Conservation (phyloP, 495 filamentous ascomycete species). For the Neurospora discreta region DNA sequence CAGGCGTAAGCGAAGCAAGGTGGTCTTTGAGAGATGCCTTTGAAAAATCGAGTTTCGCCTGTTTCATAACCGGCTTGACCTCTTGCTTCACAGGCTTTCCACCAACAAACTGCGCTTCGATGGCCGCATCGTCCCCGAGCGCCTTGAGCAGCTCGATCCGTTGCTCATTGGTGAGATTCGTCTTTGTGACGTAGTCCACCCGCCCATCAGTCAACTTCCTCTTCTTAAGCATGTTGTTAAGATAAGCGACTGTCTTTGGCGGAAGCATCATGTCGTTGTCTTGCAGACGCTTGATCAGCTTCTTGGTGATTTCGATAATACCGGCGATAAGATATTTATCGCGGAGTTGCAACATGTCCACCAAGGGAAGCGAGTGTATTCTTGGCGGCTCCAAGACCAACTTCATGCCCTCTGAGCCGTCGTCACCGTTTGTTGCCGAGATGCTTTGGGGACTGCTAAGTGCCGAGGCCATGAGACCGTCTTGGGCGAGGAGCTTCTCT, state of each 20-base stretch:
- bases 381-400: slow-evolving; percentile 51
- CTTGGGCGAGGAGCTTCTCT: slow-evolving; percentile 71
- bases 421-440: slow-evolving; percentile 28
- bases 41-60: slow-evolving; percentile 54
- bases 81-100: slow-evolving; percentile 43
- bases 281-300: slow-evolving; percentile 62
- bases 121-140: slow-evolving; percentile 59
- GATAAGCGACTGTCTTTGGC: slow-evolving; percentile 48
- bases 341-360: slow-evolving; percentile 73
- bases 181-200: slow-evolving; percentile 45
- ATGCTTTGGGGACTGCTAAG: slow-evolving; percentile 32
- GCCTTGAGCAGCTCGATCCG: slow-evolving; percentile 73
- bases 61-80: slow-evolving; percentile 38
- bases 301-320: slow-evolving; percentile 50
- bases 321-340: slow-evolving; percentile 72
- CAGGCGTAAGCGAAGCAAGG: slow-evolving; percentile 24
- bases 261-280: slow-evolving; percentile 59
- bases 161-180: slow-evolving; percentile 63
- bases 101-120: slow-evolving; percentile 34
- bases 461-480: slow-evolving; percentile 63
- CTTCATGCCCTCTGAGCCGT: slow-evolving; percentile 36
- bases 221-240: slow-evolving; percentile 39
- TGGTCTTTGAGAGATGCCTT: slow-evolving; percentile 31
- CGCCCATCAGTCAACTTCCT: slow-evolving; percentile 15
- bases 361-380: slow-evolving; percentile 52